phyloP scores from a whole-genome alignment of 441 rosid species.

The Brassica balearica region DNA sequence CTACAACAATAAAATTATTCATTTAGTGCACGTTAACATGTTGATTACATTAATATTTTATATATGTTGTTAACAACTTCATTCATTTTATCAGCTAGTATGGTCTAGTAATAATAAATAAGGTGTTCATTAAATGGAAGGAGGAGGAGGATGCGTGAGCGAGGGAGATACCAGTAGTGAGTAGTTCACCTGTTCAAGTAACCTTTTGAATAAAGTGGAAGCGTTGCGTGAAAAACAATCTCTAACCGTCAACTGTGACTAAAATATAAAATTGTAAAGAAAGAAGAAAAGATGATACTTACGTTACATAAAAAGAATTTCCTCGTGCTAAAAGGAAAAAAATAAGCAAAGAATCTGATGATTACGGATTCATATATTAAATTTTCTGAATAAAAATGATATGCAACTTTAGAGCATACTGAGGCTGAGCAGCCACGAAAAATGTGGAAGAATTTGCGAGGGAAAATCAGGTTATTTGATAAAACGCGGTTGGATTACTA shows the following conservation, averaged over 20 bases:
- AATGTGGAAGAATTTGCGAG: background rate
- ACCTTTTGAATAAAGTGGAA: constrained; percentile 37
- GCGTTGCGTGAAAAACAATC: constrained; percentile 38
- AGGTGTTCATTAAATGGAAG: constrained; percentile 9
- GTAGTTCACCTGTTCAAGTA: constrained; percentile 37
- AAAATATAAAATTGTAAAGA: background rate
- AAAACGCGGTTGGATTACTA: background rate
- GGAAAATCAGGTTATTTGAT: background rate
- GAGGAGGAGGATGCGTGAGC: constrained; percentile 34
- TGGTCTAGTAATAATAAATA: constrained; percentile 1
- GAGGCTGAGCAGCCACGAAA: background rate
- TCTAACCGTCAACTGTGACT: constrained; percentile 36
- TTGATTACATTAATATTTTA: background rate
- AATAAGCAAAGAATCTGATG: constrained; percentile 16
- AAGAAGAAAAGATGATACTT: background rate
- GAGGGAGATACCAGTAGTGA: constrained; percentile 12
- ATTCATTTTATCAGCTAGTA: background rate
- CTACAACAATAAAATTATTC: background rate
- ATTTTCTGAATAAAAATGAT: background rate
- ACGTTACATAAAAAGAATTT: constrained; percentile 26
- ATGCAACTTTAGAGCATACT: background rate
- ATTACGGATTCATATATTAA: background rate
- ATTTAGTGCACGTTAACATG: background rate
- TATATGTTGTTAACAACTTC: background rate
- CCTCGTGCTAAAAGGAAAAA: constrained; percentile 26